These are phyloP conservation scores for Solioccasus polychromus DNA, from an alignment of 768 basidiomycete genomes.

Conservation along the genomic window DNA sequence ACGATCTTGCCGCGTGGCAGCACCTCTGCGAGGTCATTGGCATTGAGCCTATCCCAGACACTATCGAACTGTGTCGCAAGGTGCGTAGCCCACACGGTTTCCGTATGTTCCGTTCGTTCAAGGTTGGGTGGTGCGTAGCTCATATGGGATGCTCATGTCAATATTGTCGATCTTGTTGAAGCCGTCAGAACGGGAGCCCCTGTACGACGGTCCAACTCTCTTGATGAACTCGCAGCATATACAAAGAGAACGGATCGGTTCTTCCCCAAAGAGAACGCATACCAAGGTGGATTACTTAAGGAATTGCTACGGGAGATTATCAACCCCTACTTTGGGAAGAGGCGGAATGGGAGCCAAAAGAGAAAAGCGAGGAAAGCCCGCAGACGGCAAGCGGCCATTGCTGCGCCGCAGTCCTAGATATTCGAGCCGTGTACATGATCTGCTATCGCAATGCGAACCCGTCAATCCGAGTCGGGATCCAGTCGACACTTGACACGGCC, in stretches of 20 bases:
- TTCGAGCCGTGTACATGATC: slow-evolving; percentile 2
- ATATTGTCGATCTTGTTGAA: slow-evolving; percentile 32
- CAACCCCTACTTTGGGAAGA: slow-evolving; percentile 15
- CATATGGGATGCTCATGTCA: slow-evolving; percentile 26
- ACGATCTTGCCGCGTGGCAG: slow-evolving; percentile 18
- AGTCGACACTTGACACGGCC: neutral
- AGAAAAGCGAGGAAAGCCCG: slow-evolving; percentile 15
- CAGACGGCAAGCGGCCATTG: slow-evolving; percentile 6
- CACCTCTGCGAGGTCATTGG: slow-evolving; percentile 17
- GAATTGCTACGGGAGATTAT: slow-evolving; percentile 27
- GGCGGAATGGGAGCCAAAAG: slow-evolving; percentile 20
- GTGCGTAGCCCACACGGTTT: slow-evolving; percentile 1
- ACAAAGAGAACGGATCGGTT: slow-evolving; percentile 16
- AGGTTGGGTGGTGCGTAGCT: slow-evolving; percentile 3
- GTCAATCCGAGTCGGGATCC: neutral
- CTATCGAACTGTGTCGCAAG: slow-evolving; percentile 14
- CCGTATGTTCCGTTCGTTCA: neutral
- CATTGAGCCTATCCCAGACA: slow-evolving; percentile 15
- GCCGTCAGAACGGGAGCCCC: slow-evolving; percentile 4
- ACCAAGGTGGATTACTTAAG: slow-evolving; percentile 29
- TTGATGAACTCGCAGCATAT: slow-evolving; percentile 21
- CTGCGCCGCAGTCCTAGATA: slow-evolving; percentile 1
- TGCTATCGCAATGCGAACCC: neutral
- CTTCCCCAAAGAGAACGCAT: slow-evolving; percentile 29
- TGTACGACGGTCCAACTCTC: slow-evolving; percentile 21